phyloP scores from a whole-genome alignment of 2,329 filamentous ascomycete species.

The Alternaria sp. region DNA sequence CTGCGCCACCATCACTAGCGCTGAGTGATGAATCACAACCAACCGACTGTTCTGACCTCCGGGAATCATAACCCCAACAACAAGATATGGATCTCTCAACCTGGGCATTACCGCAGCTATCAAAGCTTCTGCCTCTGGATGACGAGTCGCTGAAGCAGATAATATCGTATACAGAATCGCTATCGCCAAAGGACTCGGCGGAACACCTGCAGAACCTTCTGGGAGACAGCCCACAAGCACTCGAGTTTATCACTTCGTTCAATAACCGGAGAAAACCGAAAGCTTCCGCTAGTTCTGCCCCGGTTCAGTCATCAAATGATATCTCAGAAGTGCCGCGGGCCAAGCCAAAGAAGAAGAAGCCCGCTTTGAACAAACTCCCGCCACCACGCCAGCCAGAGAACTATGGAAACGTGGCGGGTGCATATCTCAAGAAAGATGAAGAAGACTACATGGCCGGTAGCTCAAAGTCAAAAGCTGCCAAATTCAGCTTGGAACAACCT shows the following conservation, averaged over 20 bases:
- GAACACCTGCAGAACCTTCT: constrained; percentile 89
- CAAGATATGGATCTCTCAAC: constrained; percentile 51
- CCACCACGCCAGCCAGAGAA: constrained; percentile 62
- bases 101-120: constrained; percentile 76
- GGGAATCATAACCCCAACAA: constrained; percentile 7
- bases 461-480: constrained; percentile 50
- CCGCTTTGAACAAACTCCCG: constrained; percentile 48
- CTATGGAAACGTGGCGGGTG: constrained; percentile 70
- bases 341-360: constrained; percentile 54
- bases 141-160: constrained; percentile 85
- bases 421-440: constrained; percentile 78
- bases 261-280: constrained; percentile 69
- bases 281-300: constrained; percentile 27
- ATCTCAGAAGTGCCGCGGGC: constrained; percentile 44
- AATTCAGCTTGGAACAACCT: constrained; percentile 61
- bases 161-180: constrained; percentile 78
- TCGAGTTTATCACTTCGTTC: constrained; percentile 76
- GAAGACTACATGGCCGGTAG: constrained; percentile 73
- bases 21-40: constrained; percentile 30
- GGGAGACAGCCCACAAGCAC: constrained; percentile 79
- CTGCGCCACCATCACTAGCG: constrained; percentile 27
- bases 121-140: constrained; percentile 82
- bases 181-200: constrained; percentile 79
- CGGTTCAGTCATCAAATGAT: constrained; percentile 28
- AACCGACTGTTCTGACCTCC: constrained; percentile 6